A percentile compares a stretch with the other conserved stretches of the same genome.
These are phyloP conservation scores for Eucalyptus erythrocorys DNA, from an alignment of 345 rosid species.

Conservation along the genomic window DNA sequence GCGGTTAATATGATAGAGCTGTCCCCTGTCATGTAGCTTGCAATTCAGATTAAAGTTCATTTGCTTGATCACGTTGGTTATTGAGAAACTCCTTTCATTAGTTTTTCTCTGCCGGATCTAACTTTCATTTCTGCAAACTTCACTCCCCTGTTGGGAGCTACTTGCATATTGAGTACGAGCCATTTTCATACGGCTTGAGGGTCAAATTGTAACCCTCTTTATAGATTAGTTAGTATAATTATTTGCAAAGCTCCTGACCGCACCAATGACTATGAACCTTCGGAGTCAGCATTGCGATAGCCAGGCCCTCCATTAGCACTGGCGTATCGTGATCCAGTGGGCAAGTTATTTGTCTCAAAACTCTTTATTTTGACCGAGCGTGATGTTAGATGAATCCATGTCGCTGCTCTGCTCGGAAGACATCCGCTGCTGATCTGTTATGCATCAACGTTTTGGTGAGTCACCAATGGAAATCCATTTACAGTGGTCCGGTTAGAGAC, in stretches of 20 bases:
- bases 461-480: background rate
- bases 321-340: background rate
- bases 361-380: background rate
- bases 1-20: background rate
- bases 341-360: background rate
- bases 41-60: background rate
- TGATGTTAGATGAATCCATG: background rate
- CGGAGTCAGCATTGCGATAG: background rate
- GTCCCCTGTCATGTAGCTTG: background rate
- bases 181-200: background rate
- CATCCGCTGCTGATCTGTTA: background rate
- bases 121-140: background rate
- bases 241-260: background rate
- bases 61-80: background rate
- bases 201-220: background rate
- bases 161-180: background rate
- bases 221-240: background rate
- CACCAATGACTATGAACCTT: background rate
- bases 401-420: background rate
- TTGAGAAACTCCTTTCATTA: background rate
- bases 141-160: background rate
- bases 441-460: background rate
- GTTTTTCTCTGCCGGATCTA: background rate
- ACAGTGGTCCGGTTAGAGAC: background rate
- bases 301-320: background rate